phyloP scores from a whole-genome alignment of 1,284 basidiomycete species.

The Albatrellus sp. region DNA sequence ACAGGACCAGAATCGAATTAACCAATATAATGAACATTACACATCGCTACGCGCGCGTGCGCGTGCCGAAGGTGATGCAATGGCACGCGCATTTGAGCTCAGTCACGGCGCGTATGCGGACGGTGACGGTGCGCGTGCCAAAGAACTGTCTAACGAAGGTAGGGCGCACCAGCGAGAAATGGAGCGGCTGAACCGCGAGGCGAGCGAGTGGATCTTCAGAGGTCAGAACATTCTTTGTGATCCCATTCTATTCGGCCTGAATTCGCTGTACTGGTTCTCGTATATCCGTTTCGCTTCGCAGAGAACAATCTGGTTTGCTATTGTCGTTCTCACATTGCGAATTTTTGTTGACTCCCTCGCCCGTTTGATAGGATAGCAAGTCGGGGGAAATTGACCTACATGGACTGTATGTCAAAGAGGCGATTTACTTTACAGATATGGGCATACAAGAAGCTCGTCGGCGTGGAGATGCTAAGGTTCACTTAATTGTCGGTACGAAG shows the following conservation, averaged over 20 bases:
- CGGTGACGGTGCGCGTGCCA: conserved; percentile 72
- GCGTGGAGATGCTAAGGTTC: conserved; percentile 58
- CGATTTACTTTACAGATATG: conserved; percentile 58
- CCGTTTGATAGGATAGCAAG: conserved; percentile 41
- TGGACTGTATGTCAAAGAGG: conserved; percentile 89
- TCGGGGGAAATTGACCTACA: conserved; percentile 80
- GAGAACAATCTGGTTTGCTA: conserved; percentile 68
- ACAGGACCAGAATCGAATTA: conserved; percentile 51
- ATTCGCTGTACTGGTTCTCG: neutral
- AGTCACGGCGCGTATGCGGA: conserved; percentile 56
- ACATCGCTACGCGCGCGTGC: conserved; percentile 58
- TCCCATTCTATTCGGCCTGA: neutral
- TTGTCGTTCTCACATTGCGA: neutral
- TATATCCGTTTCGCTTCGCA: conserved; percentile 18
- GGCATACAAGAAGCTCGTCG: conserved; percentile 60
- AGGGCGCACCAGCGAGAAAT: conserved; percentile 74
- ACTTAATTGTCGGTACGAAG: conserved; percentile 72
- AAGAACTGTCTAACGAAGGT: conserved; percentile 75
- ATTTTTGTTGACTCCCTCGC: neutral
- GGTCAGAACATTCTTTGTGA: conserved; percentile 28
- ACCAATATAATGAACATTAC: conserved; percentile 65
- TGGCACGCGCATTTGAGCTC: conserved; percentile 57
- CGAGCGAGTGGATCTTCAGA: conserved; percentile 81
- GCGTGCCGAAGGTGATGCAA: conserved; percentile 60
- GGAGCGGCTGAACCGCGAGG: conserved; percentile 75